Base-by-base conservation (phyloP, 768 basidiomycete genomes). In the Melanogaster broomeanus region DNA sequence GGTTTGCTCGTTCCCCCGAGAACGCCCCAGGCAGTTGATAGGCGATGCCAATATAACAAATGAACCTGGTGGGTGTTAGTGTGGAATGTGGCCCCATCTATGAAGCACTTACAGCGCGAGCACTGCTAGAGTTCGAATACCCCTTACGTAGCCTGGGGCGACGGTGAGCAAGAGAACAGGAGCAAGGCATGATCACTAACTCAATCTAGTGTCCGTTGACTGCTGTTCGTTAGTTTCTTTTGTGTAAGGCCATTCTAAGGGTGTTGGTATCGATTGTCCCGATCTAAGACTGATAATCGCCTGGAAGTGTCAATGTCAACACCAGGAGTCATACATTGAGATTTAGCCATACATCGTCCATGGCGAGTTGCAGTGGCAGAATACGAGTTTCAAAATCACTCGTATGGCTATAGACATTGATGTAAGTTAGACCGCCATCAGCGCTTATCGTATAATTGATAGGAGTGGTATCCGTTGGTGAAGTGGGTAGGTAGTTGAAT, bases 1-100 rank as follows among this genome's bases (percentile, higher is more conserved):
- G 67, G 47, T 72, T 76, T 0, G 88, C 83, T 37, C 88, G 76
- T 64, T 92, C 90, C 6, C 75, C 76, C 12, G 83, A 73, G 39
- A 87, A 79, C 8, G 84, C 77, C 3, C 88, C 90, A 12, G 89
- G 85, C 2, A 90, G 77, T 56, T 92, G 90, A 61, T 91, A 91
- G 0, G 83, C 75, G 39, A 91, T 85, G 21, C 88, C 88, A 30
- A 88, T 69, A 65, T 81, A 91, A 48, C 80, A 78, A 13, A 90
- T 69, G 59, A 89, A 90, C 24, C 85, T 87, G 45, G 10, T 28
- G 24, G 5, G n/a, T 4, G 4, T 61, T 13, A 64, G 53, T 25
- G 3, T 16, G 7, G 12, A 22, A 48, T 13, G 0, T 6, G 25
- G 8, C 6, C 33, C 13, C 13, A 48, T 21, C 38, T n/a, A 10